Evolutionary conservation across 352 stramenopile genomes (phyloP), one percentile per base, ranked within the genome.

Genomic region (Phytophthora litchii): DNA sequence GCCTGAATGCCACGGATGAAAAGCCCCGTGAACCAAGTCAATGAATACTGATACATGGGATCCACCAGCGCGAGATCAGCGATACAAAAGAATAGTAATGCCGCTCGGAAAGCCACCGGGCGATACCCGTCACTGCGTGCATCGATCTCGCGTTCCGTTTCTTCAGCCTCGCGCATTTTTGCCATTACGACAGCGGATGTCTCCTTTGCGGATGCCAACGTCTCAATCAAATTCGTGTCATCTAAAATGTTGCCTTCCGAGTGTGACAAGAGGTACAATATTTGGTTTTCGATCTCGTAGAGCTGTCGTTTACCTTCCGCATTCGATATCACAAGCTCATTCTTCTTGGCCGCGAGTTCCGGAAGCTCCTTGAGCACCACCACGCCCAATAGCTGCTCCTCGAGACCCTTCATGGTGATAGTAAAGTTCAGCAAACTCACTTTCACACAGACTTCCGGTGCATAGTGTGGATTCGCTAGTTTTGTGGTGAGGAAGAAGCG

Each of bases 401-500:
- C 89, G 0, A 98, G 71, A 0, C 92, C 92, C 43, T 91, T 92
- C 71, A 93, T 89, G 9, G 90, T 98, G 66, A 97, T 97, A 0
- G 91, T 97, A 57, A 98, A 98, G 59, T 98, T 97, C 2, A 97
- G 62, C 16, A 98, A 27, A 64, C 80, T 94, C 29, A 98, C 92
- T 72, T 98, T 97, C 25, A 97, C 89, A 32, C 89, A 94, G 0
- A 96, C 80, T 66, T 97, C 91, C 0, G 91, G 91, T 0, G 89
- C 78, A 38, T 97, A 97, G 53, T 97, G 89, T n/a, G 91, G 91
- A 51, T 97, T 97, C 2, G 90, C 78, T 14, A 97, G 71, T 60
- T 97, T 97, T 1, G 91, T 97, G 10, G 91, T 97, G 74, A 97
- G 91, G 74, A 91, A 97, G 41, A 97, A 96, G 16, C 81, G 72